phyloP scores from a whole-genome alignment of 2,329 filamentous ascomycete species.

The Ophiosphaerella korrae region DNA sequence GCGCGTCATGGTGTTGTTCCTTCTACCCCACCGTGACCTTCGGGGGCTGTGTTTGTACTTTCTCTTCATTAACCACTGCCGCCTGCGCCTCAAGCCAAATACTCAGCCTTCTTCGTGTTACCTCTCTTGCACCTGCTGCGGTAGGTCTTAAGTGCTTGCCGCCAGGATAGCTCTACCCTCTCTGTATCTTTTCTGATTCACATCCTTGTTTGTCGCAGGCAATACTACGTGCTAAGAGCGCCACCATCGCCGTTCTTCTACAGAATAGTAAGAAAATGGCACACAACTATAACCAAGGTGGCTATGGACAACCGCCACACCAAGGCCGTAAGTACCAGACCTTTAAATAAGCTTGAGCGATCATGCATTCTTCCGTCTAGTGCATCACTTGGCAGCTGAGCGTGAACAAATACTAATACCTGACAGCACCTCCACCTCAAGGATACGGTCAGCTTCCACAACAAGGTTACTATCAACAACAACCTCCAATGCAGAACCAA shows the following conservation, averaged over 20 bases:
- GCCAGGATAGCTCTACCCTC: neutral
- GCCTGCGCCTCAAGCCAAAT: conserved; percentile 6
- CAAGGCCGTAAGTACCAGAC: conserved; percentile 36
- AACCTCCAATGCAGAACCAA: conserved; percentile 37
- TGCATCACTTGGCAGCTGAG: conserved; percentile 22
- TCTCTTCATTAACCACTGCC: too few species aligned
- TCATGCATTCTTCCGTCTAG: conserved; percentile 9
- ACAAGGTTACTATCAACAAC: conserved; percentile 38
- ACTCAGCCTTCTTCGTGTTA: conserved; percentile 1
- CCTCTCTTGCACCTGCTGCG: neutral
- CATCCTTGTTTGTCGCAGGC: neutral
- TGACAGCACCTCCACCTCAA: conserved; percentile 32
- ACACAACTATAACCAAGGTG: conserved; percentile 37
- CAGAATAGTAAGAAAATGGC: conserved; percentile 19
- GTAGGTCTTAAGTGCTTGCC: neutral
- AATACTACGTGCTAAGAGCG: neutral
- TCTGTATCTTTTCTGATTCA: neutral
- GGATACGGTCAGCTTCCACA: conserved; percentile 31
- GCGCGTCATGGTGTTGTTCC: conserved; percentile 2
- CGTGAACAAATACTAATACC: conserved; percentile 27
- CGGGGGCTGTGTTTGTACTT: conserved; percentile 4
- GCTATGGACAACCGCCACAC: conserved; percentile 33
- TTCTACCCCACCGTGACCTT: neutral
- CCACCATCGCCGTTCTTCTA: neutral
- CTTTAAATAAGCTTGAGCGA: conserved; percentile 8